Base-by-base conservation (phyloP, 441 rosid species). In the Corymbia citriodora region DNA sequence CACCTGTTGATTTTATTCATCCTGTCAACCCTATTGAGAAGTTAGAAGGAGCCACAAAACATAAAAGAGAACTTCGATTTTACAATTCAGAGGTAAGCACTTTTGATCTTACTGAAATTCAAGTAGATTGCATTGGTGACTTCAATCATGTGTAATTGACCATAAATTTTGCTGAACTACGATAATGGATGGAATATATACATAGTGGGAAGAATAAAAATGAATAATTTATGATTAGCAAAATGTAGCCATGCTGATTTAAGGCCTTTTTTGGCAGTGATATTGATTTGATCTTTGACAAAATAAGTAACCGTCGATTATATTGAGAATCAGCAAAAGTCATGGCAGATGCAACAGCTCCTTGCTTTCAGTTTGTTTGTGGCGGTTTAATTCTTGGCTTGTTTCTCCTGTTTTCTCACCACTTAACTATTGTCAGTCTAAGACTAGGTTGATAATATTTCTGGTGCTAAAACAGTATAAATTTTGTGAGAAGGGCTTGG, bases 11-110 rank as follows among this genome's bases (percentile, higher is more conserved):
- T 92, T 97, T 98, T 91, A 86, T 94, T 95, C 95, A 96, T 91
- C 99, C 99, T n/a, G 92, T 96, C 87, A 98, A 98, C 93, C 99
- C 99, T 11, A 96, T 97, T 11, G 99, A 97, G 95, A 94, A 97
- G 92, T 87, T 96, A 89, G 97, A 97, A n/a, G 98, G 97, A 93
- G 98, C 99, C 6, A 90, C 89, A 89, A 88, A 95, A 82, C 94
- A 95, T 89, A 95, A 94, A 90, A 91, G 98, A 91, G 98, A 97
- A 91, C 93, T 97, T 91, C 93, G 96, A 93, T 97, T 95, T 91
- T 96, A 96, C 92, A 98, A 98, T 94, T 94, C 99, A 1, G 98
- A 97, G 95, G 99, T 97, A 93, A 86, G 90, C 88, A 27, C 83
- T 89, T 70, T 61, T 88, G 29, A 13, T 55, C 57, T 52, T 12